phyloP scores from a whole-genome alignment of 768 basidiomycete species.

The Tylopilus felleus region DNA sequence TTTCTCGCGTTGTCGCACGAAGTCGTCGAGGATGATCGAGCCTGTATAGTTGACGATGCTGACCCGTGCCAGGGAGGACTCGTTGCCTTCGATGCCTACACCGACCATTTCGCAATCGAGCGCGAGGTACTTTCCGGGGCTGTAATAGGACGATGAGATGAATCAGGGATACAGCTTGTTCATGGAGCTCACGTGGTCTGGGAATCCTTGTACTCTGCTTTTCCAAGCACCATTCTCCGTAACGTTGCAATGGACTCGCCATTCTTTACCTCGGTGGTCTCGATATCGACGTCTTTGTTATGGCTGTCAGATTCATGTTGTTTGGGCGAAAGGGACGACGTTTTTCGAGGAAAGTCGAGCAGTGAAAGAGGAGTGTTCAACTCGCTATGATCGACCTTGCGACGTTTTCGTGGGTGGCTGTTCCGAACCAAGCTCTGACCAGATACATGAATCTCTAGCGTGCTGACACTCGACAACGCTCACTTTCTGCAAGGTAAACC shows the following conservation, averaged over 20 bases:
- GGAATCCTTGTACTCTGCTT: slow-evolving; percentile 6
- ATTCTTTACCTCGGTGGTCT: slow-evolving; percentile 20
- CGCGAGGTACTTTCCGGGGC: neutral
- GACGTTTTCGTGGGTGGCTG: slow-evolving; percentile 15
- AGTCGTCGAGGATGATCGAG: slow-evolving; percentile 43
- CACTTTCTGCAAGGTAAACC: slow-evolving; percentile 57
- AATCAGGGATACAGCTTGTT: neutral
- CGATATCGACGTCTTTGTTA: neutral
- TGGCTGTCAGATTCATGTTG: neutral
- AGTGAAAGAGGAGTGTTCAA: neutral
- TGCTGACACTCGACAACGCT: neutral
- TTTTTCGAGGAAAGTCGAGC: neutral
- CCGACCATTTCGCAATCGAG: neutral
- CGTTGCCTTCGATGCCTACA: neutral
- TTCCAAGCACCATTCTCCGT: neutral
- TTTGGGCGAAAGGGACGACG: neutral
- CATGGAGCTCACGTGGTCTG: neutral
- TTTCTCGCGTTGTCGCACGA: slow-evolving; percentile 26
- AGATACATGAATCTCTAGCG: neutral
- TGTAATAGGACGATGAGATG: neutral
- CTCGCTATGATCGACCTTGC: slow-evolving; percentile 14
- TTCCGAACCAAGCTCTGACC: slow-evolving; percentile 9
- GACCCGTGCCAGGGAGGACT: neutral
- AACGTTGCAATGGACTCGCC: neutral
- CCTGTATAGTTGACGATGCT: neutral